Evolutionary conservation across 495 filamentous ascomycete species (phyloP).

Genomic region (Astrothelium macrocarpum): DNA sequence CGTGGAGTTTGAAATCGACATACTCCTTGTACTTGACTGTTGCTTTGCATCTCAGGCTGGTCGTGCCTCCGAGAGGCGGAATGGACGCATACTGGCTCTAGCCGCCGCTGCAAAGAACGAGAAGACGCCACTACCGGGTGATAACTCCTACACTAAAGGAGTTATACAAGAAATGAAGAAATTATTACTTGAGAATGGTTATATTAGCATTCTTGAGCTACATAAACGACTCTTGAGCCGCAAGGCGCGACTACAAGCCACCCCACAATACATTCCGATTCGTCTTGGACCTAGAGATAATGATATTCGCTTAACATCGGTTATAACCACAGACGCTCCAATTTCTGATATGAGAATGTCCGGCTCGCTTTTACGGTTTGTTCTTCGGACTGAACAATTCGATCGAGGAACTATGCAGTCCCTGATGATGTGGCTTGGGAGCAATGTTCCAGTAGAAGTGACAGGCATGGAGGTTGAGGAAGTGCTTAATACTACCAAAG

Average conservation of each 20-base stretch:
- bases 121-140: neutral
- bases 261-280: neutral
- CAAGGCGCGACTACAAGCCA: neutral
- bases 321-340: neutral
- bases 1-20: neutral
- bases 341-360: neutral
- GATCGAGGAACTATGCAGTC: neutral
- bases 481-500: neutral
- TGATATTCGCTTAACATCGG: neutral
- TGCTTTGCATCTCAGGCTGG: neutral
- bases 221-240: neutral
- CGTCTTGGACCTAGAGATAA: neutral
- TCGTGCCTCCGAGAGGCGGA: neutral
- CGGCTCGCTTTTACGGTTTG: neutral
- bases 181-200: neutral
- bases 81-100: neutral
- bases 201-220: neutral
- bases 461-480: neutral
- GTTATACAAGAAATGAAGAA: neutral
- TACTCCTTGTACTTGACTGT: neutral
- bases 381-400: neutral
- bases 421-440: neutral
- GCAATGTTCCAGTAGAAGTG: neutral
- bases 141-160: neutral
- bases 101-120: neutral